These are phyloP conservation scores for Pilaira anomala DNA, from an alignment of 192 early-diverging fungal genomes.

Conservation along the genomic window DNA sequence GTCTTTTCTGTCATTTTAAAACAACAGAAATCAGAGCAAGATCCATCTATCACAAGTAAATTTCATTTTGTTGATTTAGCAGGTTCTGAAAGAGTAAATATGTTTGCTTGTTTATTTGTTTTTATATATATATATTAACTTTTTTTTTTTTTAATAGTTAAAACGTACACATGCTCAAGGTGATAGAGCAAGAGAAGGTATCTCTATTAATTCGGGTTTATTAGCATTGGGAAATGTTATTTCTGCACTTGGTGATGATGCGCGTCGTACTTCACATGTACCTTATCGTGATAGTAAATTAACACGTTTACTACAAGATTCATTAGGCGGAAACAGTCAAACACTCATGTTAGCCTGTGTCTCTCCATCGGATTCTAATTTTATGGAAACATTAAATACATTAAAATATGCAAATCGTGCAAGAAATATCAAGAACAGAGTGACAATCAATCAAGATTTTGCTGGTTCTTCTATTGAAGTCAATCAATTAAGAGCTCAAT, in stretches of 20 bases:
- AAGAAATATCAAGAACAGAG: conserved; percentile 92
- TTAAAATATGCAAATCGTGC: conserved; percentile 96
- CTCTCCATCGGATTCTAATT: conserved; percentile 77
- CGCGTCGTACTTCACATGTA: conserved; percentile 66
- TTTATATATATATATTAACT: neutral
- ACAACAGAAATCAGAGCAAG: conserved; percentile 58
- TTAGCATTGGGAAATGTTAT: conserved; percentile 97
- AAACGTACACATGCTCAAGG: conserved; percentile 90
- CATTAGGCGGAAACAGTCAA: conserved; percentile 90
- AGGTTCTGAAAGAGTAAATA: conserved; percentile 78
- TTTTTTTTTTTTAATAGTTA: conserved; percentile 39
- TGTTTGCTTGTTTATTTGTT: neutral
- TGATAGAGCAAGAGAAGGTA: conserved; percentile 93
- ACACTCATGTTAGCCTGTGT: conserved; percentile 97
- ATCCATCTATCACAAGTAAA: conserved; percentile 56
- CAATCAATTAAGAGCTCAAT: conserved; percentile 51
- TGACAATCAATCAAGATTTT: conserved; percentile 53
- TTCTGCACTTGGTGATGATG: conserved; percentile 83
- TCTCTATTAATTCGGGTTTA: conserved; percentile 95
- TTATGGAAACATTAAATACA: conserved; percentile 91
- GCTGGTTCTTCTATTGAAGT: conserved; percentile 51
- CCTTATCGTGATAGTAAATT: conserved; percentile 98
- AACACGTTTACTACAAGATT: conserved; percentile 96
- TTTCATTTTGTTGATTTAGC: conserved; percentile 99
- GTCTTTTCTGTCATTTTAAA: conserved; percentile 88